Evolutionary conservation across 139 green algal genomes (phyloP).

Genomic region (Coelastrella sp.): DNA sequence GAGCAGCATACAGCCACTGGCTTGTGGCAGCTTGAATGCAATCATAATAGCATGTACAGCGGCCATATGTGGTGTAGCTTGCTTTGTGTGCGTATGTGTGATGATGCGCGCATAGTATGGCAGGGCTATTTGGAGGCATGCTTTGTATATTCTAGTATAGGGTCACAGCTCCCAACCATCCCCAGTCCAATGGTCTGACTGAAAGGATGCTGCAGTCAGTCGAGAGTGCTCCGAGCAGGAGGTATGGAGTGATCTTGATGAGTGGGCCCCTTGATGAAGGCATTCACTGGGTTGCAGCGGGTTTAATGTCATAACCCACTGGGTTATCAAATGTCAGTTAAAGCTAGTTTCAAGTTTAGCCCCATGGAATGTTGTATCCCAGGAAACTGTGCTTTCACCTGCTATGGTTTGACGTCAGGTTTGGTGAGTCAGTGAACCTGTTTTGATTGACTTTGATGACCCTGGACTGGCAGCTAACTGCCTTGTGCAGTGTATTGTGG

Average conservation of each 20-base stretch:
- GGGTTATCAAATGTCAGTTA: constrained; percentile 49
- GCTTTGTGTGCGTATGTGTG: too few species aligned
- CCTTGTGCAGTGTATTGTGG: not conserved
- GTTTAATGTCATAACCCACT: too few species aligned
- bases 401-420: too few species aligned
- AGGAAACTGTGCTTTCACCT: constrained; percentile 10
- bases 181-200: constrained; percentile 50
- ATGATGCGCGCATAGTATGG: too few species aligned
- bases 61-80: too few species aligned
- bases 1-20: too few species aligned
- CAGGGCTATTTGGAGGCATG: not conserved
- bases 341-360: constrained; percentile 11
- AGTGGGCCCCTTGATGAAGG: constrained; percentile 44
- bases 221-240: constrained; percentile 51
- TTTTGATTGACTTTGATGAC: constrained; percentile 20
- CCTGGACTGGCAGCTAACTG: not conserved
- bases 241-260: not conserved
- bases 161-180: not conserved
- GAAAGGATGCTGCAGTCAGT: constrained; percentile 47
- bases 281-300: constrained; percentile 44
- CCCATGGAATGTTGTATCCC: constrained; percentile 51
- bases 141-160: not conserved
- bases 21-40: too few species aligned
- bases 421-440: not conserved
- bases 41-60: too few species aligned